Evolutionary conservation across 495 filamentous ascomycete species (phyloP).

Genomic region (Lasiosphaeria hispida): DNA sequence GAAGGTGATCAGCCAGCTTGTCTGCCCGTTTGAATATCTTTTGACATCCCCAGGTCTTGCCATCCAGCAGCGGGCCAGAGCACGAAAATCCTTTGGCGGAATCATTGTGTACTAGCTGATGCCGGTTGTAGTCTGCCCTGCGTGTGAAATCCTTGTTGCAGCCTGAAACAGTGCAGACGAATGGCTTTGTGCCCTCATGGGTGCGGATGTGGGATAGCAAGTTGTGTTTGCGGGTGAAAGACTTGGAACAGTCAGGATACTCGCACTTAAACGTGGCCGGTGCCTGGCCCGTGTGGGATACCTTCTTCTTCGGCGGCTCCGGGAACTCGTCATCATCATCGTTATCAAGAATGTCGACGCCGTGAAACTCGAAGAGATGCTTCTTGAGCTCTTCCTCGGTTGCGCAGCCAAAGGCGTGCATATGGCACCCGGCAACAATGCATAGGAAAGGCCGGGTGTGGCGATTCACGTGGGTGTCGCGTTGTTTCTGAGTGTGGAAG

Average conservation of each 20-base stretch:
- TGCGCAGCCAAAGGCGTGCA: constrained; percentile 31
- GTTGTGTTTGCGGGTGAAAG: constrained; percentile 50
- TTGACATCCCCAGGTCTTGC: constrained; percentile 24
- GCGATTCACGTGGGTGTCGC: constrained; percentile 34
- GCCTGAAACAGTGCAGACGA: constrained; percentile 31
- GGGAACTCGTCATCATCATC: constrained; percentile 15
- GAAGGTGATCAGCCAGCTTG: constrained; percentile 26
- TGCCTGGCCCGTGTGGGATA: neutral
- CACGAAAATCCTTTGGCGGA: constrained; percentile 33
- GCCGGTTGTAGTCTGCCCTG: constrained; percentile 43
- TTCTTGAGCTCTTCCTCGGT: constrained; percentile 37
- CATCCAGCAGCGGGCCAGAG: constrained; percentile 21
- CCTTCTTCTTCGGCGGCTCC: constrained; percentile 1
- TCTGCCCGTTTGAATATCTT: constrained; percentile 27
- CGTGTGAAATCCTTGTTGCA: constrained; percentile 35
- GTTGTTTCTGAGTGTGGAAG: constrained; percentile 27
- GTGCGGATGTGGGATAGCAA: constrained; percentile 44
- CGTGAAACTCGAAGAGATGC: constrained; percentile 27
- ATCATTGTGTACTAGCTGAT: constrained; percentile 43
- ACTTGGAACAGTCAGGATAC: constrained; percentile 37
- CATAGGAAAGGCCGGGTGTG: constrained; percentile 43
- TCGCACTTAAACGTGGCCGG: constrained; percentile 36
- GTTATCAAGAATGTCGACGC: neutral
- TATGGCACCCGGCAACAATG: constrained; percentile 30
- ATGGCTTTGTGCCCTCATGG: constrained; percentile 44